Base-by-base conservation (phyloP, 257 asterid species). In the Solanum arcanum region DNA sequence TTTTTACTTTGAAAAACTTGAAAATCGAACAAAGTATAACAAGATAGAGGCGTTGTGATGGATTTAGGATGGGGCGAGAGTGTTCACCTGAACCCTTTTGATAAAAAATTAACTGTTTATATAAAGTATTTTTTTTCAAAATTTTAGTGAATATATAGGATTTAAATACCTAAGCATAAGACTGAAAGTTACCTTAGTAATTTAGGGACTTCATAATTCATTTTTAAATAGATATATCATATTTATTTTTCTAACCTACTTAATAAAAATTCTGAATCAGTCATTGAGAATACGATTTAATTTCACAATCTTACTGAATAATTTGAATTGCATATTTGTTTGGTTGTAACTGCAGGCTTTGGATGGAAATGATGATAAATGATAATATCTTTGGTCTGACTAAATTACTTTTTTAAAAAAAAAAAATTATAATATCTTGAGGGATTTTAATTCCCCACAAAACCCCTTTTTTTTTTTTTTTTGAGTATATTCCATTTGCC, bases 271-370 rank as follows among this genome's bases (percentile, higher is more conserved):
- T 59, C 0, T 59, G 3, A 59, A 8, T 9, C 27, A 1, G 0
- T 1, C 3, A 1, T 0, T 16, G 11, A 44, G 0, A 1, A n/a
- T 15, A 5, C 3, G 6, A 78, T 16, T 46, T 25, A 2, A 78
- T 46, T 27, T 46, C 84, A 15, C n/a, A 46, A 46, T 49, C 31
- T 49, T 47, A 81, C 20, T 81, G 46, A 31, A 81, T 44, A 49
- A 10, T 78, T 49, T 81, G 69, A 31, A 81, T 81, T 29, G 69
- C 68, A 78, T 31, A 80, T 47, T 80, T 80, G 69, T 47, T 47
- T 80, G 68, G 66, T 46, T 27, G 84, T 6, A 27, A 77, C 62
- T 77, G 83, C 84, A 25, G 84, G 84, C 64, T 44, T 78, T 78
- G 15, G 41, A 46, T 25, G 41, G 3, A 5, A 31, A 81, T 49